These are phyloP conservation scores for Incumbomyces delicatus DNA, from an alignment of 2,329 filamentous ascomycete species.

Conservation along the genomic window DNA sequence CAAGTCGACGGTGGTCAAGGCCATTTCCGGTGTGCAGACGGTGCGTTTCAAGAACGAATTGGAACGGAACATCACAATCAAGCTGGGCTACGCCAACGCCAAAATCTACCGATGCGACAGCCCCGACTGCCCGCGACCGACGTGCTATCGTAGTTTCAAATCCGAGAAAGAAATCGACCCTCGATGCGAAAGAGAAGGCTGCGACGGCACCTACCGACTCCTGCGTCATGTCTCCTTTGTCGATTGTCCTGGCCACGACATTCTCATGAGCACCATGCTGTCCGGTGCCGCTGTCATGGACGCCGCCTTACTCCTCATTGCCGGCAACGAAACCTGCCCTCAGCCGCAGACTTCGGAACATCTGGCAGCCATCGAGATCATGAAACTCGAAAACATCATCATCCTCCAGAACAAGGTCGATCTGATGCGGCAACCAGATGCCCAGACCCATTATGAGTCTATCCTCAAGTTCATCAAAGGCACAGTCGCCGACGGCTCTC, in stretches of 20 bases:
- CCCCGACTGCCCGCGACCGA: constrained; percentile 77
- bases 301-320: constrained; percentile 88
- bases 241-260: constrained; percentile 98
- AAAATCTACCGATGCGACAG: constrained; percentile 99
- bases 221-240: constrained; percentile 95
- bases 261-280: constrained; percentile 99
- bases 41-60: constrained; percentile 99
- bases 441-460: constrained; percentile 87
- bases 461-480: constrained; percentile 98
- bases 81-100: constrained; percentile 97
- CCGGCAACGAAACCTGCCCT: constrained; percentile 95
- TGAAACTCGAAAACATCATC: constrained; percentile 99
- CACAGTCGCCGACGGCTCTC: constrained; percentile 87
- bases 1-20: constrained; percentile 97
- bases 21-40: constrained; percentile 96
- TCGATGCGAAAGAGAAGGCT: constrained; percentile 88
- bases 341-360: constrained; percentile 98
- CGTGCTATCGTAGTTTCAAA: constrained; percentile 94
- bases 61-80: constrained; percentile 99
- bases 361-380: constrained; percentile 97
- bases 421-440: constrained; percentile 91
- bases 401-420: constrained; percentile 99
- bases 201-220: constrained; percentile 75
- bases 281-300: constrained; percentile 99
- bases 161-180: constrained; percentile 98